Evolutionary conservation across 2,329 filamentous ascomycete genomes (phyloP).

Genomic region (Tolypocladium ophioglossoides): DNA sequence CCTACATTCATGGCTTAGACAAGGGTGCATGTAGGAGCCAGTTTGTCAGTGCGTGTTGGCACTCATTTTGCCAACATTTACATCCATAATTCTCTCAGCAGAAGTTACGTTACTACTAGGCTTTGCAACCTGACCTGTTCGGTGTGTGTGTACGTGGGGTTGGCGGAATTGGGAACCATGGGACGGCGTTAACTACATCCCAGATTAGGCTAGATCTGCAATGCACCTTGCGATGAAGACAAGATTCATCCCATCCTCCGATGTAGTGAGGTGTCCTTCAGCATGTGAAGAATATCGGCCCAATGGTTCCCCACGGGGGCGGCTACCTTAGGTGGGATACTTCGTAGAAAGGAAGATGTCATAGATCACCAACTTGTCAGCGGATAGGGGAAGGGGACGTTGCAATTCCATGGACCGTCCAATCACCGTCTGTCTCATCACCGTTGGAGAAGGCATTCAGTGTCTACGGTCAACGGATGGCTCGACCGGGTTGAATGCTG

Average conservation of each 20-base stretch:
- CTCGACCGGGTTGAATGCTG: background rate
- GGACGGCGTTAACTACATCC: background rate
- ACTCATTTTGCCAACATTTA: background rate
- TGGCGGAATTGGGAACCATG: background rate
- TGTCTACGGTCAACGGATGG: background rate
- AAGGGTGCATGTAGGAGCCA: background rate
- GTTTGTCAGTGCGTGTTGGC: background rate
- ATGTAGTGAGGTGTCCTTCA: background rate
- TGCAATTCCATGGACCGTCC: background rate
- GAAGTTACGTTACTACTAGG: background rate
- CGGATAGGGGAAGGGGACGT: background rate
- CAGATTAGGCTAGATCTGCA: background rate
- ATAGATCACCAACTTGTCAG: no score
- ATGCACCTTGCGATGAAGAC: background rate
- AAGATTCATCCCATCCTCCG: background rate
- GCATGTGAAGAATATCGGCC: background rate
- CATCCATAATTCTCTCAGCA: no score
- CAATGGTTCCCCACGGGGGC: no score
- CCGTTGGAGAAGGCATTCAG: background rate
- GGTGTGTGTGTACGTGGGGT: background rate
- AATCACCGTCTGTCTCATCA: background rate
- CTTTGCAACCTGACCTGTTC: background rate
- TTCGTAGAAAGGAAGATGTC: background rate
- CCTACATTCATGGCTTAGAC: background rate
- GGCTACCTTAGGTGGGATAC: background rate